Base-by-base conservation (phyloP, 2,329 filamentous ascomycete genomes). In the Rutstroemia sydowiana region DNA sequence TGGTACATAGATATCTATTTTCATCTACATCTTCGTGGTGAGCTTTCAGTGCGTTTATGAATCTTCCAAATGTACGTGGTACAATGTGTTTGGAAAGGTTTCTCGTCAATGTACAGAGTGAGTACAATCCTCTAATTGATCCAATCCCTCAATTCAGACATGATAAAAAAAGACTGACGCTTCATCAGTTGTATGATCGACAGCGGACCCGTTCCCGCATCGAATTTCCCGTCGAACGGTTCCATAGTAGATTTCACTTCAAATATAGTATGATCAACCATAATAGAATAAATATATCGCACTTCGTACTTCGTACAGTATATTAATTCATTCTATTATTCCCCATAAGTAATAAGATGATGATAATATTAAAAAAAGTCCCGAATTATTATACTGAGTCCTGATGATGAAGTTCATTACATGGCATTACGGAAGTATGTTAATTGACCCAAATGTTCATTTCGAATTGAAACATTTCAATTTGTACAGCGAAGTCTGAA, bases 391-490 rank as follows among this genome's bases (percentile, higher is more conserved):
- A n/a, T n/a, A n/a, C n/a, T n/a, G n/a, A n/a, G n/a, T n/a, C n/a
- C n/a, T n/a, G n/a, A n/a, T n/a, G n/a, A n/a, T n/a, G n/a, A n/a
- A n/a, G n/a, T n/a, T n/a, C n/a, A n/a, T n/a, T n/a, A n/a, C n/a
- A n/a, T n/a, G n/a, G n/a, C n/a, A n/a, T n/a, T n/a, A n/a, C n/a
- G n/a, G n/a, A n/a, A n/a, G n/a, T n/a, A n/a, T n/a, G n/a, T n/a
- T 18, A n/a, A 37, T 14, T 36, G 32, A 36, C 32, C 34, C 18
- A 41, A 41, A 10, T 18, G n/a, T 49, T 34, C 28, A 44, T 50
- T 50, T 34, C 18, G 7, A 5, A 43, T 50, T 50, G 39, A 50
- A 44, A 50, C 47, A 50, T 44, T 37, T 14, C 16, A 20, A 49
- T 49, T 34, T 49, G 39, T 36, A 3, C 18, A 37, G 18, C 28